phyloP scores from a whole-genome alignment of 2,329 filamentous ascomycete genomes.

The Neofusicoccum parvum region DNA sequence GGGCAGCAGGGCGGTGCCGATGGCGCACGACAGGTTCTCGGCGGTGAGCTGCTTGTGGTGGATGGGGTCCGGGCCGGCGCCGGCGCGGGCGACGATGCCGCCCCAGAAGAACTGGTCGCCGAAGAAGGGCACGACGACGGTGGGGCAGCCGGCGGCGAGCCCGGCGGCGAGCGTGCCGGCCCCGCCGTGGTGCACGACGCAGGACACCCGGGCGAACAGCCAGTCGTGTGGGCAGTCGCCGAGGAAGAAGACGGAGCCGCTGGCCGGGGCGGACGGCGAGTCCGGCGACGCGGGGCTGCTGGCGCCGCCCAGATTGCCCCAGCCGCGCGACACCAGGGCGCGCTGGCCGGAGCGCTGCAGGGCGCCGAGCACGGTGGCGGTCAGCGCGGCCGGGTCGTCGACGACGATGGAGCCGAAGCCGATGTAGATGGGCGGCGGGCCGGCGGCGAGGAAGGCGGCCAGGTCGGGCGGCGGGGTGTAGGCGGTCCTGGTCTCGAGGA shows the following conservation, averaged over 20 bases:
- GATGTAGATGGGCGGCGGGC: slow-evolving; percentile 67
- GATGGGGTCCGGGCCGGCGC: slow-evolving; percentile 66
- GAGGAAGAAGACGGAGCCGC: slow-evolving; percentile 69
- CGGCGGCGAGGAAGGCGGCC: slow-evolving; percentile 36
- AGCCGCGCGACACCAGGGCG: slow-evolving; percentile 73
- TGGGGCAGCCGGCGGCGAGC: slow-evolving; percentile 70
- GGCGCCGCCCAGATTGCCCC: slow-evolving; percentile 67
- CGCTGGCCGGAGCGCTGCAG: slow-evolving; percentile 67
- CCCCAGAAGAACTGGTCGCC: slow-evolving; percentile 82
- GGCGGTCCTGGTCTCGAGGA: slow-evolving; percentile 67
- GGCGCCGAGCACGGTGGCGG: slow-evolving; percentile 70
- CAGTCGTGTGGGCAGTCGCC: slow-evolving; percentile 77
- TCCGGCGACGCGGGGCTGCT: slow-evolving; percentile 40
- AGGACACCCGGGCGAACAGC: slow-evolving; percentile 55
- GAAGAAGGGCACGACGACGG: slow-evolving; percentile 78
- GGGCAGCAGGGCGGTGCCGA: slow-evolving; percentile 66
- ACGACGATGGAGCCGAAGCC: slow-evolving; percentile 78
- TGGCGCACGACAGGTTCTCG: slow-evolving; percentile 68
- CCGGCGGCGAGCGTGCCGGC: slow-evolving; percentile 76
- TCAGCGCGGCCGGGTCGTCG: slow-evolving; percentile 70
- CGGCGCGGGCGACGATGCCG: slow-evolving; percentile 64
- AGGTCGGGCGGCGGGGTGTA: slow-evolving; percentile 62
- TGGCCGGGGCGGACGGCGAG: slow-evolving; percentile 29
- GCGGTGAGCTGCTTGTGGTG: slow-evolving; percentile 68
- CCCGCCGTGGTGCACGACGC: slow-evolving; percentile 48